A percentile compares a stretch with the other conserved stretches of the same genome.
These are phyloP conservation scores for Cutaneotrichosporon cutaneum DNA, from an alignment of 1,284 basidiomycete genomes.

Conservation along the genomic window DNA sequence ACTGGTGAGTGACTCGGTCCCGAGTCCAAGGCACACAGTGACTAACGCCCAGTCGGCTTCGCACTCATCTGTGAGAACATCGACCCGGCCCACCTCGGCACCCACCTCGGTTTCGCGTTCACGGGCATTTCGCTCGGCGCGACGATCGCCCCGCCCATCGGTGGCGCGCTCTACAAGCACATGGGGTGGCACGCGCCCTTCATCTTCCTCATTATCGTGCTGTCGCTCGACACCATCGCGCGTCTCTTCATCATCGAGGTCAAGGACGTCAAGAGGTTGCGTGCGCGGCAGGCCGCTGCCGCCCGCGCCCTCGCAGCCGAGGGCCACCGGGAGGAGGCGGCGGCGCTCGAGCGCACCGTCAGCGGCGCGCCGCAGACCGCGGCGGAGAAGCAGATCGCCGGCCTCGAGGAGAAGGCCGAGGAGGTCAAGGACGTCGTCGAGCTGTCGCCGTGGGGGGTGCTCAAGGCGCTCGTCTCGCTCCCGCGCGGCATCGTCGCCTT, in stretches of 20 bases:
- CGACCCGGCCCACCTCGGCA: constrained; percentile 61
- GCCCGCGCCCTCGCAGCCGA: not conserved
- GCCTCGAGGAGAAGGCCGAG: not conserved
- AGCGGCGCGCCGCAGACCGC: not conserved
- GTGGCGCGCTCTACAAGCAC: constrained; percentile 64
- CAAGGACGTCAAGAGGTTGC: constrained; percentile 9
- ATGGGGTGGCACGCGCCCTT: constrained; percentile 74
- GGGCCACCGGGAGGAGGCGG: not conserved
- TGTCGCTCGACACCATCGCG: constrained; percentile 62
- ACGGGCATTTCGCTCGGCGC: constrained; percentile 64
- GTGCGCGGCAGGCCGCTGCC: not conserved
- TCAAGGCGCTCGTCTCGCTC: constrained; percentile 58
- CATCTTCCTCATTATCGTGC: constrained; percentile 65
- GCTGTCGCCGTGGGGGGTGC: constrained; percentile 51
- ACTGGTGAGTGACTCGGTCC: constrained; percentile 60
- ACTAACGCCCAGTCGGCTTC: constrained; percentile 14
- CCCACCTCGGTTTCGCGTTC: constrained; percentile 71
- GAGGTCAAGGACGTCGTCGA: constrained; percentile 13
- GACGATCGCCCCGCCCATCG: constrained; percentile 60
- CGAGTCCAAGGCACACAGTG: not conserved
- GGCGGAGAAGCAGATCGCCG: not conserved
- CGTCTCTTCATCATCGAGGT: constrained; percentile 56
- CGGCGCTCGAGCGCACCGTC: not conserved
- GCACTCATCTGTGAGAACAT: constrained; percentile 62
- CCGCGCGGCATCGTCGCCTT: constrained; percentile 62